Evolutionary conservation across 305 asterid genomes (phyloP).

Genomic region (Fraxinus velutina): DNA sequence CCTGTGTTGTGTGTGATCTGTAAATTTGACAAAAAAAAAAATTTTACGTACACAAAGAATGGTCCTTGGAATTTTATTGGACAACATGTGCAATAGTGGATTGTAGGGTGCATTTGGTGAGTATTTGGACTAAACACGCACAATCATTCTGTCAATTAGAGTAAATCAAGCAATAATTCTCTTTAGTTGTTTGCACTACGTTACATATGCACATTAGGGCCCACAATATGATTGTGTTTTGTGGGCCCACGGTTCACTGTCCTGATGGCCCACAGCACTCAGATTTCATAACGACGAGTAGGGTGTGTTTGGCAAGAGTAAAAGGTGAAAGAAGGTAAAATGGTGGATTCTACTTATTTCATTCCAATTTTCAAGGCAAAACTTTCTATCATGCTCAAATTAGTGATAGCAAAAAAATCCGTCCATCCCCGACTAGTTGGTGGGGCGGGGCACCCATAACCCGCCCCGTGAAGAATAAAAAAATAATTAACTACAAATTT

Average conservation of each 20-base stretch:
- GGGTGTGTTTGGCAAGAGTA: not conserved
- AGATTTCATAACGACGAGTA: not conserved
- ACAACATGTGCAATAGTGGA: not conserved
- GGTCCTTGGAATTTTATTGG: not conserved
- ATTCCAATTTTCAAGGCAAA: not conserved
- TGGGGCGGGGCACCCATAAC: too few relatives aligned
- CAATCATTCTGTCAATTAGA: slow-evolving; percentile 17
- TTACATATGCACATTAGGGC: slow-evolving; percentile 17
- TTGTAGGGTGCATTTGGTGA: not conserved
- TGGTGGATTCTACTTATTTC: not conserved
- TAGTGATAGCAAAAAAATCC: too few relatives aligned
- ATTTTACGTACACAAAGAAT: too few relatives aligned
- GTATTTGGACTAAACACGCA: slow-evolving; percentile 24
- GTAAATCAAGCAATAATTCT: slow-evolving; percentile 32
- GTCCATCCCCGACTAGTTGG: too few relatives aligned
- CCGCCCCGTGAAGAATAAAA: too few relatives aligned
- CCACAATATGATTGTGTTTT: slow-evolving; percentile 10
- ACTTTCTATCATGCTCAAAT: not conserved
- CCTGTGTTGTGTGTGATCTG: too few relatives aligned
- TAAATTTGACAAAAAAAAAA: too few relatives aligned
- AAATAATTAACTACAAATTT: too few relatives aligned
- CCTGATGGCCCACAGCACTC: not conserved
- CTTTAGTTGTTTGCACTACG: slow-evolving; percentile 18
- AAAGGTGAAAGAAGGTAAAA: not conserved
- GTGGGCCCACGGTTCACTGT: not conserved